phyloP scores from a whole-genome alignment of 257 asterid species.

The Solanum infundibuliforme region DNA sequence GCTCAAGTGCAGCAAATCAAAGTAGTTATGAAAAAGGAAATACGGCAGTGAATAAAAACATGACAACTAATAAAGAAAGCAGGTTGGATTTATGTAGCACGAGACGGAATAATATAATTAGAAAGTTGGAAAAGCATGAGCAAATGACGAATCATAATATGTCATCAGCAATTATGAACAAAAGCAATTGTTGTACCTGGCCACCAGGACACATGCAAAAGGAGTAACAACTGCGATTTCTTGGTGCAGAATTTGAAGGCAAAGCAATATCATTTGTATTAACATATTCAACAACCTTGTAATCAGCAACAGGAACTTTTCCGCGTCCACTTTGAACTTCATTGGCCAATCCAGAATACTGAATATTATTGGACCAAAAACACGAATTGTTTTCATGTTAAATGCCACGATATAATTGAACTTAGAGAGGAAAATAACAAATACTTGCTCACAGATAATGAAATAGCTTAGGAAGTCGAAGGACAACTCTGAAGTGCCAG shows the following conservation, averaged over 20 bases:
- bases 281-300: conserved; percentile 72
- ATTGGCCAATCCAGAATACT: conserved; percentile 75
- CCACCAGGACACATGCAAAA: conserved; percentile 99
- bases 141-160: neutral
- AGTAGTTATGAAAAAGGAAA: neutral
- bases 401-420: neutral
- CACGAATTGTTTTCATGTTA: neutral
- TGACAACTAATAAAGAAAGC: neutral
- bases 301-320: conserved; percentile 94
- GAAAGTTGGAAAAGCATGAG: neutral
- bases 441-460: neutral
- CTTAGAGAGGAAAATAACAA: neutral
- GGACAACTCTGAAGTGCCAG: neutral
- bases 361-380: conserved; percentile 12
- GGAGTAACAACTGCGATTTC: conserved; percentile 70
- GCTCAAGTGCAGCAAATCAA: neutral
- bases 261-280: conserved; percentile 11
- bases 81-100: neutral
- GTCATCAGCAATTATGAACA: neutral
- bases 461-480: neutral
- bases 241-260: conserved; percentile 23
- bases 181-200: conserved; percentile 40
- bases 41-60: neutral
- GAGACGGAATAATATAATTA: neutral
- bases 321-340: conserved; percentile 84